phyloP scores from a whole-genome alignment of 148 eudicot species.

The Chenopodium suecicum region DNA sequence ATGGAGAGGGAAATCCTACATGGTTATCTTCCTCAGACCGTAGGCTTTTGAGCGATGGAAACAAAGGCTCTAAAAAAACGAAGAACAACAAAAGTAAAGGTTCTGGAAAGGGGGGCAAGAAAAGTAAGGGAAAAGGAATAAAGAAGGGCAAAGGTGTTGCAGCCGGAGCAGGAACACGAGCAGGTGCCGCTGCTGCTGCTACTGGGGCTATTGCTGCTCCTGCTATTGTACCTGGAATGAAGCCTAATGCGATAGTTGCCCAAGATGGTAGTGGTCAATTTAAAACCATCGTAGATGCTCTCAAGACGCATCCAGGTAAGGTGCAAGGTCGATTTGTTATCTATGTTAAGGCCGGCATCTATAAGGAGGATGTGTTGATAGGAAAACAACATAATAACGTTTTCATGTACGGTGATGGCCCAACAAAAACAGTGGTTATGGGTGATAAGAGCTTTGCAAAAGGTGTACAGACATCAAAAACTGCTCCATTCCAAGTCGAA shows the following conservation, averaged over 20 bases:
- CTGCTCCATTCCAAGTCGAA: slow-evolving; percentile 35
- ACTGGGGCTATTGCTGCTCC: background rate
- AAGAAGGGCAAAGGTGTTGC: background rate
- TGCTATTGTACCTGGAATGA: background rate
- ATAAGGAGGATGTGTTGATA: slow-evolving; percentile 40
- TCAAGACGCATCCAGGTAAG: slow-evolving; percentile 38
- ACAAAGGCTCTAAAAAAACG: background rate
- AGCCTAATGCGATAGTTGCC: slow-evolving; percentile 50
- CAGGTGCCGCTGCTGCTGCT: background rate
- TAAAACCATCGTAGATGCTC: slow-evolving; percentile 42
- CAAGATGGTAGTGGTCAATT: slow-evolving; percentile 56
- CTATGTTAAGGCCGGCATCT: slow-evolving; percentile 56
- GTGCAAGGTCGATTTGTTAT: slow-evolving; percentile 38
- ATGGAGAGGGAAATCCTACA: slow-evolving; percentile 36
- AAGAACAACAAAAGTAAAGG: slow-evolving; percentile 9
- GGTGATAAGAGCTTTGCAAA: slow-evolving; percentile 35
- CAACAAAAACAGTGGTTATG: slow-evolving; percentile 40
- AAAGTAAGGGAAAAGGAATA: background rate
- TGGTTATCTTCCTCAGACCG: slow-evolving; percentile 51
- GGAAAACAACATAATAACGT: slow-evolving; percentile 36
- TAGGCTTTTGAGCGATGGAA: slow-evolving; percentile 28
- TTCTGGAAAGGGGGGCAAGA: background rate
- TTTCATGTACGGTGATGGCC: slow-evolving; percentile 60
- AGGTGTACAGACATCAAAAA: slow-evolving; percentile 29
- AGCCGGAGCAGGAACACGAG: background rate